Evolutionary conservation across 768 basidiomycete genomes (phyloP).

Genomic region (Tricholoma bakamatsutake): DNA sequence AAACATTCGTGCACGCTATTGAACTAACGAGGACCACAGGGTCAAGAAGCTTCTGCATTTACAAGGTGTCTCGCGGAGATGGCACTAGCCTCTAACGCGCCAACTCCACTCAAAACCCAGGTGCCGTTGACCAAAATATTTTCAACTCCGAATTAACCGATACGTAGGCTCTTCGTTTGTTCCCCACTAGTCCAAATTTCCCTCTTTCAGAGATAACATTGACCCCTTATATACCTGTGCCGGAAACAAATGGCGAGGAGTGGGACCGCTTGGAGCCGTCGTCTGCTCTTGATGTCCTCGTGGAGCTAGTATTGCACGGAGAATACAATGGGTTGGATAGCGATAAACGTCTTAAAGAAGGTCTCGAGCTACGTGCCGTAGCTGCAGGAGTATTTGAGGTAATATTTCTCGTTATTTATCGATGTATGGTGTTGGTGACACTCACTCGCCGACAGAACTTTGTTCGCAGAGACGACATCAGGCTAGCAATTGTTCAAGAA

Average conservation of each 20-base stretch:
- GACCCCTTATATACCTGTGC: conserved; percentile 70
- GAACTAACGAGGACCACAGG: conserved; percentile 27
- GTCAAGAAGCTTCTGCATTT: conserved; percentile 50
- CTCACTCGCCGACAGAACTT: conserved; percentile 48
- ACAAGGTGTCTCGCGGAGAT: conserved; percentile 82
- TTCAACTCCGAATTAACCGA: conserved; percentile 11
- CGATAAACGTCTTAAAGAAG: conserved; percentile 55
- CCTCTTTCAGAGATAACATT: conserved; percentile 63
- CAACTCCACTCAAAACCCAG: conserved; percentile 82
- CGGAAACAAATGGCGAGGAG: conserved; percentile 85
- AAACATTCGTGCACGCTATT: background rate
- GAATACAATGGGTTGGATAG: conserved; percentile 74
- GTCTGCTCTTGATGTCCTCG: conserved; percentile 76
- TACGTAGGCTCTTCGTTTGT: conserved; percentile 38
- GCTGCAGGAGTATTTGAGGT: conserved; percentile 86
- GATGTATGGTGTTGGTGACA: background rate
- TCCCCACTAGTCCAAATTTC: conserved; percentile 45
- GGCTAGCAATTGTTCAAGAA: conserved; percentile 60
- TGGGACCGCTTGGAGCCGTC: conserved; percentile 84
- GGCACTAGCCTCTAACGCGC: conserved; percentile 90
- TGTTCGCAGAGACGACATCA: conserved; percentile 66
- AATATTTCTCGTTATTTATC: background rate
- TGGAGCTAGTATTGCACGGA: conserved; percentile 80
- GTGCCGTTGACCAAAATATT: conserved; percentile 27
- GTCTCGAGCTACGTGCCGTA: conserved; percentile 67